phyloP scores from a whole-genome alignment of 2,329 filamentous ascomycete genomes.

The Blastomyces parvus region DNA sequence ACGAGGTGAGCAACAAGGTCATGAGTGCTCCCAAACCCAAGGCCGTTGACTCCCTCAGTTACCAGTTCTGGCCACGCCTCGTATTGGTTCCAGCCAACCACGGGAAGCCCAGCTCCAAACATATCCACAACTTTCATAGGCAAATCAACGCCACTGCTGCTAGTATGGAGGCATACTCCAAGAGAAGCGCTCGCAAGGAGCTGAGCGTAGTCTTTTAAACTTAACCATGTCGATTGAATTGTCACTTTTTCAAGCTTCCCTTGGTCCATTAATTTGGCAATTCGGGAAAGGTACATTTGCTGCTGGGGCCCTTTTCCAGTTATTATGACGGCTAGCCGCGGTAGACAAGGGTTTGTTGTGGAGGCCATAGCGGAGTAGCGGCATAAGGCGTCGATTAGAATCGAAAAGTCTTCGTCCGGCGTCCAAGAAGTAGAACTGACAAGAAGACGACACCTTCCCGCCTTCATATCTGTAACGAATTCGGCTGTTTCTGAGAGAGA shows the following conservation, averaged over 20 bases:
- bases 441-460: slow-evolving; percentile 56
- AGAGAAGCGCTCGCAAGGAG: slow-evolving; percentile 79
- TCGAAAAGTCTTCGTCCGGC: slow-evolving; percentile 83
- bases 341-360: slow-evolving; percentile 41
- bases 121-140: slow-evolving; percentile 99
- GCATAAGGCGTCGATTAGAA: slow-evolving; percentile 75
- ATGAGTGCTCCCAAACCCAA: slow-evolving; percentile 64
- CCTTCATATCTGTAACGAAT: slow-evolving; percentile 50
- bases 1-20: slow-evolving; percentile 56
- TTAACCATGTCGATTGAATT: slow-evolving; percentile 76
- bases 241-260: slow-evolving; percentile 60
- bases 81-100: slow-evolving; percentile 76
- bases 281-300: slow-evolving; percentile 58
- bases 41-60: slow-evolving; percentile 73
- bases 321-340: slow-evolving; percentile 74
- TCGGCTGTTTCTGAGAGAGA: slow-evolving; percentile 55
- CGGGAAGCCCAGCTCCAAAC: slow-evolving; percentile 89
- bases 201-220: slow-evolving; percentile 70
- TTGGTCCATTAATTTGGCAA: slow-evolving; percentile 50
- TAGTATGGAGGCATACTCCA: slow-evolving; percentile 84
- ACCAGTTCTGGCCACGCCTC: slow-evolving; percentile 89
- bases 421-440: slow-evolving; percentile 98
- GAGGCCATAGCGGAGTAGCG: slow-evolving; percentile 53
- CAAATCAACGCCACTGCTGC: slow-evolving; percentile 86
- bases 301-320: slow-evolving; percentile 89